These are phyloP conservation scores for Chaetomium sp. DNA, from an alignment of 2,329 filamentous ascomycete species.

Conservation along the genomic window DNA sequence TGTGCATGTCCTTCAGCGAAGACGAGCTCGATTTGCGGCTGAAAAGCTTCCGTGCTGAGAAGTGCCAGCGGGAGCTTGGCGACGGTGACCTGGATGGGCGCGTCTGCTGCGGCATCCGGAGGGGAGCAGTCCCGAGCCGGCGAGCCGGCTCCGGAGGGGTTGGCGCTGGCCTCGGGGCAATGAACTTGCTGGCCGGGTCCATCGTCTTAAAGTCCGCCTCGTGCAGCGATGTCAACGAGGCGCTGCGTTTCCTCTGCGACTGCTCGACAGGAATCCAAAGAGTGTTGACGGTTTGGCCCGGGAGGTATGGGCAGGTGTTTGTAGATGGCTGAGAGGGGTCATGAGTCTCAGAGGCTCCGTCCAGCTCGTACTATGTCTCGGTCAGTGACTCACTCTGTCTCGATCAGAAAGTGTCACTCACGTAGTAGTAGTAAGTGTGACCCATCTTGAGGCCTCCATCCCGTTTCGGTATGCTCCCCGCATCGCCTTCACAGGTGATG, in stretches of 20 bases:
- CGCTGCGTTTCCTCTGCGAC: conserved; percentile 61
- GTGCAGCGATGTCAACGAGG: conserved; percentile 63
- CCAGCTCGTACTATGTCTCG: conserved; percentile 72
- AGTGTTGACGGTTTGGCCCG: conserved; percentile 84
- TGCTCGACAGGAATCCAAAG: conserved; percentile 77
- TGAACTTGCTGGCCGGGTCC: conserved; percentile 75
- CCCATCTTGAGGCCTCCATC: conserved; percentile 88
- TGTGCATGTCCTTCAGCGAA: conserved; percentile 35
- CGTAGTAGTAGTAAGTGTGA: conserved; percentile 93
- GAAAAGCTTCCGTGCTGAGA: conserved; percentile 52
- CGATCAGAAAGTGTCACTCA: conserved; percentile 50
- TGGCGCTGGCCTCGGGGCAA: conserved; percentile 64
- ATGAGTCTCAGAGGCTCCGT: conserved; percentile 75
- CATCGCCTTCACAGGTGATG: conserved; percentile 78
- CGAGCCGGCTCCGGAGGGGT: conserved; percentile 49
- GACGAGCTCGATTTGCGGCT: conserved; percentile 45
- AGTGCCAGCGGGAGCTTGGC: conserved; percentile 51
- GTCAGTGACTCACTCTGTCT: conserved; percentile 35
- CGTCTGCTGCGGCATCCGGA: conserved; percentile 40
- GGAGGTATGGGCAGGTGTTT: conserved; percentile 79
- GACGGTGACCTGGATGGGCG: conserved; percentile 51
- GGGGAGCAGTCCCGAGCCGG: conserved; percentile 40
- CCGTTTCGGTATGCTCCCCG: conserved; percentile 57
- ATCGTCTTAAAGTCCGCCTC: conserved; percentile 69
- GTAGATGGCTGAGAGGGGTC: conserved; percentile 74